These are phyloP conservation scores for sweet orange (Citrus sinensis) DNA, from an alignment of 345 rosid species.

Conservation along the genomic window DVS_A1.0 CM039168.1:21928001-21928500, in stretches of 20 bases:
- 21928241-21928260: slow-evolving; percentile 95
- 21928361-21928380: slow-evolving; percentile 87
- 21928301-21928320: slow-evolving; percentile 85
- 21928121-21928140: slow-evolving; percentile 22
- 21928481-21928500: slow-evolving; percentile 87
- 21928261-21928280: slow-evolving; percentile 99
- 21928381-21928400: slow-evolving; percentile 59
- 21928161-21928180: slow-evolving; percentile 19
- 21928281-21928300: slow-evolving; percentile 97
- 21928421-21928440: slow-evolving; percentile 78
- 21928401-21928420: slow-evolving; percentile 43
- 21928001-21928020: slow-evolving; percentile 8
- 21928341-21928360: slow-evolving; percentile 94
- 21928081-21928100: not conserved
- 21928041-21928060: slow-evolving; percentile 2
- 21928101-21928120: slow-evolving; percentile 9
- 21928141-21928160: slow-evolving; percentile 9
- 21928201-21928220: slow-evolving; percentile 2
- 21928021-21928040: not conserved
- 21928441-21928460: slow-evolving; percentile 91
- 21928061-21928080: not conserved
- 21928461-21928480: slow-evolving; percentile 93
- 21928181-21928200: slow-evolving; percentile 17
- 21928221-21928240: slow-evolving; percentile 11
- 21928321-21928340: slow-evolving; percentile 92